phyloP scores from a whole-genome alignment of 1,284 basidiomycete genomes.

The Hemileia vastatrix region DNA sequence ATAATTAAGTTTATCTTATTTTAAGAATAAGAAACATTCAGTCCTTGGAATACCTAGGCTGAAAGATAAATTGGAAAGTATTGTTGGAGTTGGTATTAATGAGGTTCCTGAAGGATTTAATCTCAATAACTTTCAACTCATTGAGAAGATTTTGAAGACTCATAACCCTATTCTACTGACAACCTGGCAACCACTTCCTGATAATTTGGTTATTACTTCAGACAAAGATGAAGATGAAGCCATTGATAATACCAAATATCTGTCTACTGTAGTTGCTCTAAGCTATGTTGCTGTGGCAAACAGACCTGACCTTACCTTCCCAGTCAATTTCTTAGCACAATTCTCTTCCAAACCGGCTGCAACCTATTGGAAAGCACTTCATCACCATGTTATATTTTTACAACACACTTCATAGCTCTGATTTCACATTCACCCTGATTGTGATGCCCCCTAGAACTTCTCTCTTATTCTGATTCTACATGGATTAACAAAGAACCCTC shows the following conservation, averaged over 20 bases:
- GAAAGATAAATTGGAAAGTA: neutral
- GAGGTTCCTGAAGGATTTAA: neutral
- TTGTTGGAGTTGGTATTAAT: neutral
- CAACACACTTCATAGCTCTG: neutral
- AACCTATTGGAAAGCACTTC: neutral
- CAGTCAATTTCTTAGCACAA: neutral
- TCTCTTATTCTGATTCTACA: too few species aligned
- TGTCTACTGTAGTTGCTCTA: neutral
- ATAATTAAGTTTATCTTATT: too few species aligned
- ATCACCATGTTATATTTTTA: neutral
- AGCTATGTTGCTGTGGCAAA: constrained; percentile 2
- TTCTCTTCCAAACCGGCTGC: neutral
- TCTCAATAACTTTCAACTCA: neutral
- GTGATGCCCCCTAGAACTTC: too few species aligned
- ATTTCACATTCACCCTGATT: neutral
- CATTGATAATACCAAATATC: neutral
- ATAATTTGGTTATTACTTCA: neutral
- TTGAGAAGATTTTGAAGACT: neutral
- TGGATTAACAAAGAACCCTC: too few species aligned
- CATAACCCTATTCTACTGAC: neutral
- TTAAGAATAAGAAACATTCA: too few species aligned
- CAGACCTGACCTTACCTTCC: neutral
- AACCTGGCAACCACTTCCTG: neutral
- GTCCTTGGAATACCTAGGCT: too few species aligned
- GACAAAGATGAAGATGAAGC: neutral